phyloP scores from a whole-genome alignment of 1,139 yeast species.

The Kodamaea ohmeri region DNA sequence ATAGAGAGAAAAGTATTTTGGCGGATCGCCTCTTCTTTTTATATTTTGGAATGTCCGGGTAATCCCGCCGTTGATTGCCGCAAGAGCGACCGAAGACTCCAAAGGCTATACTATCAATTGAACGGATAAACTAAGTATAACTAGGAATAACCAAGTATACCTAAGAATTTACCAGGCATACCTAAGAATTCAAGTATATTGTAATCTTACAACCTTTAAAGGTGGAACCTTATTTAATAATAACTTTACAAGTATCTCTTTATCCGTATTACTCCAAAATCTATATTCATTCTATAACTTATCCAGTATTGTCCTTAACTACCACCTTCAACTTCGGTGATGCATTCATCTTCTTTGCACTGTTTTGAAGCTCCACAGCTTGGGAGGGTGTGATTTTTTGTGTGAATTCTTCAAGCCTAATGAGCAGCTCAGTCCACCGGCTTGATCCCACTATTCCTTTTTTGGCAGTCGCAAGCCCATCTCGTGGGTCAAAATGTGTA shows the following conservation, averaged over 20 bases:
- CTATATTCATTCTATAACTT: not conserved
- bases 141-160: no score
- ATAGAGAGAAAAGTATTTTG: constrained; percentile 37
- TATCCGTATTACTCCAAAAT: no score
- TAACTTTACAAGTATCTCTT: no score
- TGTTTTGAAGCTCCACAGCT: constrained; percentile 5
- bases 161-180: no score
- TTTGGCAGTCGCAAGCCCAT: constrained; percentile 11
- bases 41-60: constrained; percentile 22
- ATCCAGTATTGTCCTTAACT: not conserved
- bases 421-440: constrained; percentile 12
- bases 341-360: not conserved
- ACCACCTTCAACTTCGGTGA: no score
- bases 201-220: no score
- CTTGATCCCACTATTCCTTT: constrained; percentile 22
- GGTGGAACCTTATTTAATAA: no score
- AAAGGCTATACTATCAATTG: no score
- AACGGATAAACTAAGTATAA: no score
- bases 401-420: constrained; percentile 5
- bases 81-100: no score
- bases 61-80: constrained; percentile 10
- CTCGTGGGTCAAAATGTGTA: constrained; percentile 23
- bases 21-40: constrained; percentile 15
- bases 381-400: constrained; percentile 1
- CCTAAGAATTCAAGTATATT: no score